Evolutionary conservation across 306 rosid species (phyloP).

Genomic region (Begonia peltatifolia): DNA sequence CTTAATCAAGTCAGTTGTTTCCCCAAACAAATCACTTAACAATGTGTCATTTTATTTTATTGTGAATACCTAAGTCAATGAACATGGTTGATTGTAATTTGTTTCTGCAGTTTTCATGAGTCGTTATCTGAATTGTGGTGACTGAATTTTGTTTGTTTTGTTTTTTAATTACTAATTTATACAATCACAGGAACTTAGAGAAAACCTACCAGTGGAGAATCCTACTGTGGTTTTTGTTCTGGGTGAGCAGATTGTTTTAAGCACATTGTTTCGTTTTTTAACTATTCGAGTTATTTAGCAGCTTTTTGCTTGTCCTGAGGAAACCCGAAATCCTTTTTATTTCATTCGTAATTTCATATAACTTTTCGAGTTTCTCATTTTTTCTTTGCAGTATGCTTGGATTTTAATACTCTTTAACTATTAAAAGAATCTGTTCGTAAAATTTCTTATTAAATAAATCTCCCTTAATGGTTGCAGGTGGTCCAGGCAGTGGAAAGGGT

Average conservation of each 20-base stretch:
- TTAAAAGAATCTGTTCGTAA: neutral
- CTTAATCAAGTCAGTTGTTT: neutral
- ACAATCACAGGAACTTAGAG: slow-evolving; percentile 38
- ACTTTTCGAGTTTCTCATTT: neutral
- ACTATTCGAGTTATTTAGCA: neutral
- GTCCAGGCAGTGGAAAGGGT: slow-evolving; percentile 99
- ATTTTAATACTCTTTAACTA: too few relatives aligned
- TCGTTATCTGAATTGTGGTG: neutral
- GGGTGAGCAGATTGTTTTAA: slow-evolving; percentile 38
- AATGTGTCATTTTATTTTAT: neutral
- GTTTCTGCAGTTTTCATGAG: neutral
- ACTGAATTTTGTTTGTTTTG: slow-evolving; percentile 5
- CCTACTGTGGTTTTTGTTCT: slow-evolving; percentile 87
- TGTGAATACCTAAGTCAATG: neutral
- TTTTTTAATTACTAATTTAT: slow-evolving; percentile 1
- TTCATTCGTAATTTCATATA: slow-evolving; percentile 1
- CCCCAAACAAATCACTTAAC: neutral
- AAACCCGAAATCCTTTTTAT: neutral
- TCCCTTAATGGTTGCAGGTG: slow-evolving; percentile 43
- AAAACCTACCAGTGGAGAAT: slow-evolving; percentile 43
- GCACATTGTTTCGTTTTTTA: neutral
- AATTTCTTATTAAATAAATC: slow-evolving; percentile 5
- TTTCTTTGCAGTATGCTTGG: neutral
- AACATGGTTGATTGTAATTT: neutral
- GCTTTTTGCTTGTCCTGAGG: neutral